phyloP scores from a whole-genome alignment of 2,329 filamentous ascomycete species.

The Monilinia aucupariae region DNA sequence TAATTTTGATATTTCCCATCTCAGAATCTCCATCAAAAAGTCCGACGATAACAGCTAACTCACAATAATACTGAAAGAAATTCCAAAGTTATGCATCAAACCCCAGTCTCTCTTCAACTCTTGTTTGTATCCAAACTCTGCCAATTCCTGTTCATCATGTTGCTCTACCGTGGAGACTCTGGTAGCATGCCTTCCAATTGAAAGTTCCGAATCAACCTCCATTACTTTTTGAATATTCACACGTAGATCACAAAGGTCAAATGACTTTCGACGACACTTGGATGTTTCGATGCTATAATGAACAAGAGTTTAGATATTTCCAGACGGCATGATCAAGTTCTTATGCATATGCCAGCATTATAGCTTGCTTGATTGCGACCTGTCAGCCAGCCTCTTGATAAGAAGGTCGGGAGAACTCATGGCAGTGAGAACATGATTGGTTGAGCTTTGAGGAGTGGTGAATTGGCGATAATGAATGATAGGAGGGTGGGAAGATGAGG shows the following conservation, averaged over 20 bases:
- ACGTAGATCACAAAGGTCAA: not conserved
- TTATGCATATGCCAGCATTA: constrained; percentile 5
- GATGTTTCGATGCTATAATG: not conserved
- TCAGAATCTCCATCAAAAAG: not conserved
- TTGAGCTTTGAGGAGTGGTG: not conserved
- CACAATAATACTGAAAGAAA: constrained; percentile 57
- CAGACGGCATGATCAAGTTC: constrained; percentile 10
- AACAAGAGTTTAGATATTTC: not conserved
- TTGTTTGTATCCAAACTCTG: constrained; percentile 55
- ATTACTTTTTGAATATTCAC: not conserved
- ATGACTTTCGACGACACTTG: not conserved
- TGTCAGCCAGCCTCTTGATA: constrained; percentile 15
- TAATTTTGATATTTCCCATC: not conserved
- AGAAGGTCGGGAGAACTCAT: constrained; percentile 2
- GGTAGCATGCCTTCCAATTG: constrained; percentile 19
- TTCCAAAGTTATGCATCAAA: constrained; percentile 54
- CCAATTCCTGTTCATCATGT: constrained; percentile 46
- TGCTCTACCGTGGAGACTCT: constrained; percentile 19
- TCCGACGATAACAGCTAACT: constrained; percentile 24
- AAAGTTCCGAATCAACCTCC: constrained; percentile 8
- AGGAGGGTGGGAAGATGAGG: not conserved
- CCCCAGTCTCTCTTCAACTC: constrained; percentile 54
- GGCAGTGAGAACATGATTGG: constrained; percentile 1
- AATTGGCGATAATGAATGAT: constrained; percentile 9
- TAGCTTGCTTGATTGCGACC: constrained; percentile 3